These are phyloP conservation scores for Oryza coarctata DNA, from an alignment of 176 grass and related monocot species.

Conservation along the genomic window DNA sequence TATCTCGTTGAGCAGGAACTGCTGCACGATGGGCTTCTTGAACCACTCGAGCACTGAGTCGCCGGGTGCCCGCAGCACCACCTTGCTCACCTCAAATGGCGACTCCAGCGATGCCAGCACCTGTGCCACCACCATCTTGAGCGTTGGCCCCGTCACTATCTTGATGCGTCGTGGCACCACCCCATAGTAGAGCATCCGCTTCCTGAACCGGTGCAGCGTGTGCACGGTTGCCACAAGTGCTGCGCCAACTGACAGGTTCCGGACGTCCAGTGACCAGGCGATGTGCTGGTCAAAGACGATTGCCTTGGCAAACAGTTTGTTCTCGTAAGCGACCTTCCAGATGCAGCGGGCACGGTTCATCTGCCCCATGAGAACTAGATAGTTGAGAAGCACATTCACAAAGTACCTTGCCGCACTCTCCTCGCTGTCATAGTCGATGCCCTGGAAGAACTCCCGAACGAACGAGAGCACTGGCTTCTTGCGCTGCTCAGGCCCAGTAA, in stretches of 20 bases:
- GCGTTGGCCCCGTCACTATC: slow-evolving; percentile 77
- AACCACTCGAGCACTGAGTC: slow-evolving; percentile 89
- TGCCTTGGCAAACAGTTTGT: slow-evolving; percentile 93
- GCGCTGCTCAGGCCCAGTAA: slow-evolving; percentile 90
- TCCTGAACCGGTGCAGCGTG: slow-evolving; percentile 89
- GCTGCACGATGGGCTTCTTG: slow-evolving; percentile 95
- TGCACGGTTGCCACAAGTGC: slow-evolving; percentile 71
- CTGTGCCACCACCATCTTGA: slow-evolving; percentile 88
- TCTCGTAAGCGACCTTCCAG: slow-evolving; percentile 96
- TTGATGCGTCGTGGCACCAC: slow-evolving; percentile 86
- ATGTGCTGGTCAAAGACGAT: slow-evolving; percentile 98
- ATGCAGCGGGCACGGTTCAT: slow-evolving; percentile 90
- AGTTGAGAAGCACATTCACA: slow-evolving; percentile 90
- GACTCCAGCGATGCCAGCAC: slow-evolving; percentile 71
- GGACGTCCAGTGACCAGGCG: slow-evolving; percentile 84
- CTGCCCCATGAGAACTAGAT: slow-evolving; percentile 94
- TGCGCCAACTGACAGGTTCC: slow-evolving; percentile 72
- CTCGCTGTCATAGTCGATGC: slow-evolving; percentile 78
- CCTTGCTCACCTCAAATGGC: slow-evolving; percentile 89
- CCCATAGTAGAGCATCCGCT: slow-evolving; percentile 94
- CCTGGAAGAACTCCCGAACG: slow-evolving; percentile 83
- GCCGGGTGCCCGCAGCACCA: slow-evolving; percentile 71
- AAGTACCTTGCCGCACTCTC: slow-evolving; percentile 79
- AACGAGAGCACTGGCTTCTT: slow-evolving; percentile 86
- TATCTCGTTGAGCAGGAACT: slow-evolving; percentile 97